phyloP scores from a whole-genome alignment of 139 green algal species.

The Deuterostichococcus epilithicus region DNA sequence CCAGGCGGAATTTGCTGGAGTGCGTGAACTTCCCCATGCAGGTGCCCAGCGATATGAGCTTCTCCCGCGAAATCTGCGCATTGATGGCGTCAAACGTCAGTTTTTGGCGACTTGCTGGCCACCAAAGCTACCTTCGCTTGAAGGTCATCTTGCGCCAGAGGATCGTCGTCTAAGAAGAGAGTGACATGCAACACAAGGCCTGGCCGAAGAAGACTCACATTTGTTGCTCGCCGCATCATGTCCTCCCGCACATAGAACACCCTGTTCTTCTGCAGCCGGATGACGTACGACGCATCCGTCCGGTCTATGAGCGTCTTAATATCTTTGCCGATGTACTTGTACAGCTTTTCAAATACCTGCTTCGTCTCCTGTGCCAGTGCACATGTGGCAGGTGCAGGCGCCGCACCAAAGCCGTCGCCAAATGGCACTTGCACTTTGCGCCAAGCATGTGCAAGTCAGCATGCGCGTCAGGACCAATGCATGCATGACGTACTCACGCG shows the following conservation, averaged over 20 bases:
- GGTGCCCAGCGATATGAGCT: constrained; percentile 86
- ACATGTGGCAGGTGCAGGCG: too few relatives aligned
- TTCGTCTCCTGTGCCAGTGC: constrained; percentile 75
- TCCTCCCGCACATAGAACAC: constrained; percentile 97
- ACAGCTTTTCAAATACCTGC: constrained; percentile 97
- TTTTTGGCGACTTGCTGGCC: too few relatives aligned
- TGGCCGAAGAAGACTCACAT: constrained; percentile 50
- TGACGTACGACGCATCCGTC: constrained; percentile 73
- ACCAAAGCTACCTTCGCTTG: too few relatives aligned
- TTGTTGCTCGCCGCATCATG: constrained; percentile 85
- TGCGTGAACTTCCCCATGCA: constrained; percentile 97
- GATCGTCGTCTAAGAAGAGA: too few relatives aligned
- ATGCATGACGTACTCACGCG: too few relatives aligned
- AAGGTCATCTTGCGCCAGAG: not conserved
- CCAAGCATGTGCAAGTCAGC: too few relatives aligned
- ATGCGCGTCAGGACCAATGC: not conserved
- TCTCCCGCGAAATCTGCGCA: constrained; percentile 77
- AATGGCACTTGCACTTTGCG: too few relatives aligned
- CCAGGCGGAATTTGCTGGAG: constrained; percentile 91
- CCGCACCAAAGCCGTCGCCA: too few relatives aligned
- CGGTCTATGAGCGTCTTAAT: constrained; percentile 89
- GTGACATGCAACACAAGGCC: not conserved
- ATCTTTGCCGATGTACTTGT: constrained; percentile 97
- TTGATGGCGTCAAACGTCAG: too few relatives aligned
- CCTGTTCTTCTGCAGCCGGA: constrained; percentile 89